Conservation (phyloP, 495 filamentous ascomycete species). For the Amphirosellinia nigrospora region DNA sequence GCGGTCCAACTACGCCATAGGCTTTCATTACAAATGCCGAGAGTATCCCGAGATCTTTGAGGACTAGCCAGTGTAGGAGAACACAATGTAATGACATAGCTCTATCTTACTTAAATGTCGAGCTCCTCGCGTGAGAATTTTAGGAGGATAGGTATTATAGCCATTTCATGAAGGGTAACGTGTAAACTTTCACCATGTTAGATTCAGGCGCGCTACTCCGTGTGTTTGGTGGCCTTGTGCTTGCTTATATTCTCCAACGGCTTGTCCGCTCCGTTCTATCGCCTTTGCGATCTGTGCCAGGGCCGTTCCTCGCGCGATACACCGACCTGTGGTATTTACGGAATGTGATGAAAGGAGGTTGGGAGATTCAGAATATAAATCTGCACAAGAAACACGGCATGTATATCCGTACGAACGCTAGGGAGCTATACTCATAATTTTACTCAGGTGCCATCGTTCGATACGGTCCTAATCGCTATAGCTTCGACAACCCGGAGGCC, state of each 20-base stretch:
- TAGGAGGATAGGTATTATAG: neutral
- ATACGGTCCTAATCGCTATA: slow-evolving; percentile 44
- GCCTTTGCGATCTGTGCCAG: slow-evolving; percentile 26
- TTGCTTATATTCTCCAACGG: slow-evolving; percentile 8
- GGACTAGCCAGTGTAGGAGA: neutral
- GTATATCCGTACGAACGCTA: neutral
- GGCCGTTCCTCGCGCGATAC: slow-evolving; percentile 33
- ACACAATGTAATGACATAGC: neutral
- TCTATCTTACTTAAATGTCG: neutral
- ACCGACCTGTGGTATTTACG: slow-evolving; percentile 31
- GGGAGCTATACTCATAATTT: neutral
- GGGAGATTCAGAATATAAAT: slow-evolving; percentile 28
- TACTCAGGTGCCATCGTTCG: slow-evolving; percentile 38
- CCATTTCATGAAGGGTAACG: neutral
- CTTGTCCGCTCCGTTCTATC: slow-evolving; percentile 3
- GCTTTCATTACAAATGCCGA: no score
- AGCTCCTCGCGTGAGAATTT: neutral
- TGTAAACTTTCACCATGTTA: neutral
- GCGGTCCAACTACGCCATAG: no score
- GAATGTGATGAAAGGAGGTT: slow-evolving; percentile 23
- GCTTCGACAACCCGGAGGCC: slow-evolving; percentile 37
- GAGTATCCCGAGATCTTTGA: neutral
- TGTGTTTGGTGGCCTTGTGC: neutral
- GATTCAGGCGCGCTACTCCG: neutral
- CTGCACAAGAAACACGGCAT: slow-evolving; percentile 44